Percentiles rank a stretch among this genome's conserved stretches.
These are phyloP conservation scores for Condylostoma magnum DNA, from an alignment of 169 alveolate genomes.

Conservation along the genomic window DNA sequence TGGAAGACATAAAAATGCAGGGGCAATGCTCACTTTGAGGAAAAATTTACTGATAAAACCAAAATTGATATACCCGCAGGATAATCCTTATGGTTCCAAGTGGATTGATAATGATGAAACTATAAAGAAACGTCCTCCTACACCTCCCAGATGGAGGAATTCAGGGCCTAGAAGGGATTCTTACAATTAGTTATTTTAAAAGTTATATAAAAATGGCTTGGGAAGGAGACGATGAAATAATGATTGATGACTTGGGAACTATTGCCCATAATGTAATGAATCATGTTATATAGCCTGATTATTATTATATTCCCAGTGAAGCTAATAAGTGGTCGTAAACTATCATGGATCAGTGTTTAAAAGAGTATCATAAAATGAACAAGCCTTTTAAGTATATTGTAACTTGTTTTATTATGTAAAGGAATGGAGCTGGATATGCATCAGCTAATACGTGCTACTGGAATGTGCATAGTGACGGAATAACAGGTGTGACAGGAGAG, in stretches of 20 bases:
- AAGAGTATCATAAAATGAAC: constrained; percentile 34
- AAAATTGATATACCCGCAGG: constrained; percentile 95
- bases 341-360: constrained; percentile 42
- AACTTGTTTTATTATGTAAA: constrained; percentile 40
- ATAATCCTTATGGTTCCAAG: constrained; percentile 57
- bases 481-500: constrained; percentile 34
- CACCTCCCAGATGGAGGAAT: constrained; percentile 77
- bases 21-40: constrained; percentile 96
- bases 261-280: constrained; percentile 39
- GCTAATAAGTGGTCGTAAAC: constrained; percentile 45
- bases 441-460: constrained; percentile 49
- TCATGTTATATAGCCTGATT: constrained; percentile 28
- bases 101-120: constrained; percentile 84
- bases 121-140: constrained; percentile 78
- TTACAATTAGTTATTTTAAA: constrained; percentile 13
- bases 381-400: constrained; percentile 53
- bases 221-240: constrained; percentile 8
- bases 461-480: constrained; percentile 43
- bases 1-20: constrained; percentile 99
- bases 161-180: constrained; percentile 6
- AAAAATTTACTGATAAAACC: constrained; percentile 97
- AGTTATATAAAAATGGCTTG: no score
- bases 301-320: constrained; percentile 30
- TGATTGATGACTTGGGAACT: constrained; percentile 31
- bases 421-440: constrained; percentile 45